Evolutionary conservation across 1,139 yeast species (phyloP), one percentile per base, ranked within the genome.

Genomic region (Pichia sp.): DNA sequence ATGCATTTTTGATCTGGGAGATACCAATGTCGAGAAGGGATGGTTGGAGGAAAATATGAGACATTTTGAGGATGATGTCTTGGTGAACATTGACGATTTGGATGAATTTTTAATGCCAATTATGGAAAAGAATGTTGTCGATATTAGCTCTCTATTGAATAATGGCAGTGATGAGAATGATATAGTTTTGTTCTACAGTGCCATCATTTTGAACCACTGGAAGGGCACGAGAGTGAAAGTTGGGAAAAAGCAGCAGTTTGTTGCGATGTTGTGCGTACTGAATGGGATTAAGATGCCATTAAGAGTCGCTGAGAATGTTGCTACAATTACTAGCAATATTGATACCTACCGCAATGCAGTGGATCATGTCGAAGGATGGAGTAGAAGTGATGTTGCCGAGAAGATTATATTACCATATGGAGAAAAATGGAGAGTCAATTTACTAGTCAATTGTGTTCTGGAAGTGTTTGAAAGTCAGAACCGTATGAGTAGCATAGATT

Each of bases 241-340:
- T 18, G 59, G 63, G 13, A 70, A 67, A 36, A 47, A 40, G 17
- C 45, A 39, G 3, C 34, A 33, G 24, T 45, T 50, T 30, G 72
- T 73, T 1, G 25, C 48, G 14, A 37, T 34, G 19, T 39, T 34
- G 32, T 44, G 46, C 21, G 40, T 84, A 26, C 69, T 76, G 45
- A 87, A 83, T 39, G 91, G 94, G 0, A 58, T 88, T 28, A 79
- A 81, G 50, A 67, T 78, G 39, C 76, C 87, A 13, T 71, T 72
- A 35, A 57, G 59, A 30, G 80, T 77, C 28, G 74, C 75, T 12
- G 75, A 69, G 4, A 58, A 66, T 11, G 71, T 76, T 2, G 56
- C 74, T 1, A 59, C 63, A 29, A 58, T 75, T 12, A 56, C 66
- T 3, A 55, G 60, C 5, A 48, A 53, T 2, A 45, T 49, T 11